These are phyloP conservation scores for Lunularia cruciata DNA, from an alignment of 225 moss, liverwort and hornwort genomes.

Conservation along the genomic window DNA sequence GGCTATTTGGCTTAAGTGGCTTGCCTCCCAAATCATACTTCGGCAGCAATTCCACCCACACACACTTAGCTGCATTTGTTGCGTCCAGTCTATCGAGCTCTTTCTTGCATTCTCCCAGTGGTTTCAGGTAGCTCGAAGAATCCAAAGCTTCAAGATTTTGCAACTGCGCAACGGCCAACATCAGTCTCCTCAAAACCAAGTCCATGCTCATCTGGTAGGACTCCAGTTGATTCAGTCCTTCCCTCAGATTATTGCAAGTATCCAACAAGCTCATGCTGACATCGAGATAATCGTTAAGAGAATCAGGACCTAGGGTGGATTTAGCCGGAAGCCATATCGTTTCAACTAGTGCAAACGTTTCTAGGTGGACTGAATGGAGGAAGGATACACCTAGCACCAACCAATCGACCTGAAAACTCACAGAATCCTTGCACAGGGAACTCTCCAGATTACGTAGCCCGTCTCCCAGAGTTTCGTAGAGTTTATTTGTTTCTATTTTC, in stretches of 20 bases:
- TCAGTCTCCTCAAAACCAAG: conserved; percentile 19
- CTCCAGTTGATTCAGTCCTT: conserved; percentile 22
- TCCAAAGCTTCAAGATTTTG: not conserved
- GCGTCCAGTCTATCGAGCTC: conserved; percentile 20
- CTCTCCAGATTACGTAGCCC: conserved; percentile 17
- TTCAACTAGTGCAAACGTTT: conserved; percentile 11
- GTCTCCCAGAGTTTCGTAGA: conserved; percentile 3
- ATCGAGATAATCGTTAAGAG: conserved; percentile 22
- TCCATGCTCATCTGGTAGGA: conserved; percentile 25
- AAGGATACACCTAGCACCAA: conserved; percentile 16
- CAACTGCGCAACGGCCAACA: not conserved
- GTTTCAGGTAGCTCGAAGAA: conserved; percentile 7
- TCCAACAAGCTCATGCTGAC: conserved; percentile 26
- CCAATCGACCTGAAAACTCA: conserved; percentile 21
- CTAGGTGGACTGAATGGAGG: conserved; percentile 14
- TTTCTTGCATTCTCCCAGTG: conserved; percentile 8
- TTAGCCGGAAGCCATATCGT: conserved; percentile 20
- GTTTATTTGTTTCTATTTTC: conserved; percentile 10
- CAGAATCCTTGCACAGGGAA: not conserved
- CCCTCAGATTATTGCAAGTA: conserved; percentile 18
- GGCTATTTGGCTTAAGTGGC: not conserved
- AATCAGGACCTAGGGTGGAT: conserved; percentile 6
- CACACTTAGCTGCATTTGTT: not conserved
- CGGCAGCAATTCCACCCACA: conserved; percentile 12
- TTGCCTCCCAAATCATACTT: not conserved